Percentiles rank a stretch among this genome's conserved stretches.
These are phyloP conservation scores for Pichia sp. DNA, from an alignment of 1,139 yeast species.

Conservation along the genomic window DNA sequence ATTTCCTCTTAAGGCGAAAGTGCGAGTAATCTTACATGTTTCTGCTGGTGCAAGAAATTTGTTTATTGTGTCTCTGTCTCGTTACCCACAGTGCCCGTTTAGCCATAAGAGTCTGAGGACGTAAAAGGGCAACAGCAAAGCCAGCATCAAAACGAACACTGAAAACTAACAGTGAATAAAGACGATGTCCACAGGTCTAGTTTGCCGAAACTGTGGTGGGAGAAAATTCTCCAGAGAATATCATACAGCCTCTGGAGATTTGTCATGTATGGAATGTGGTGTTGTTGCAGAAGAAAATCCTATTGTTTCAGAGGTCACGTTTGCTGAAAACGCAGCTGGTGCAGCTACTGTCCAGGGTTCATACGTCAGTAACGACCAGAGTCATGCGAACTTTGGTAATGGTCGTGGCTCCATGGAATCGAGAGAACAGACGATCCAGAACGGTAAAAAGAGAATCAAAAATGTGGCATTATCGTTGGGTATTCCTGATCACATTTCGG, in stretches of 20 bases:
- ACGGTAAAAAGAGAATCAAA: conserved; percentile 71
- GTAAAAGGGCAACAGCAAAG: background rate
- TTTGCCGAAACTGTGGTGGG: conserved; percentile 42
- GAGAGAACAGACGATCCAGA: conserved; percentile 79
- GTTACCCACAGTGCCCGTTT: too few relatives aligned
- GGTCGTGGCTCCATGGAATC: conserved; percentile 69
- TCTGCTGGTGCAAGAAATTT: background rate
- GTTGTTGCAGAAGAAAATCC: conserved; percentile 86
- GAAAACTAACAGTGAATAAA: too few relatives aligned
- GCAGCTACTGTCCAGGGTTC: conserved; percentile 96
- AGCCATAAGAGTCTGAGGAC: too few relatives aligned
- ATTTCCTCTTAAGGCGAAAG: background rate
- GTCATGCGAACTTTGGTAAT: conserved; percentile 67
- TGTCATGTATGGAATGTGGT: conserved; percentile 81
- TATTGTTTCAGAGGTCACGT: conserved; percentile 90
- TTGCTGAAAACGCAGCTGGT: conserved; percentile 87
- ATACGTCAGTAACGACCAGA: conserved; percentile 84
- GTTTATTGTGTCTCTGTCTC: background rate
- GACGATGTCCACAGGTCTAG: conserved; percentile 11
- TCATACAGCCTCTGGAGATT: conserved; percentile 64
- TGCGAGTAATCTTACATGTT: background rate
- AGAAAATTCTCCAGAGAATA: conserved; percentile 45
- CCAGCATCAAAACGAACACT: background rate
- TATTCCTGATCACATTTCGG: conserved; percentile 80
- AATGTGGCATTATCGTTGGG: conserved; percentile 74